These are phyloP conservation scores for Carex myosuroides DNA, from an alignment of 176 grass and related monocot genomes.

Conservation along the genomic window DNA sequence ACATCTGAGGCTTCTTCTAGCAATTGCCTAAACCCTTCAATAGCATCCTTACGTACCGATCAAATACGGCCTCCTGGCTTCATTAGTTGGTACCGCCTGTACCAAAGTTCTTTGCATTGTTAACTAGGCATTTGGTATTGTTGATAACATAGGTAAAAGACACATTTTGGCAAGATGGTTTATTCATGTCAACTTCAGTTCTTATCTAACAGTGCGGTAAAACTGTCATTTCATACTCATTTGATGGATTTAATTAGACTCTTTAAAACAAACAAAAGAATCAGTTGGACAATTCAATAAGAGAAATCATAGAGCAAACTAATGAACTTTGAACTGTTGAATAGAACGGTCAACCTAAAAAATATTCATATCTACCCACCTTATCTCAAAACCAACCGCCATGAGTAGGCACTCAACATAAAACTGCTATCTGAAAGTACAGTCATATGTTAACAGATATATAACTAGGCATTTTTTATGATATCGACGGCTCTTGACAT, in stretches of 20 bases:
- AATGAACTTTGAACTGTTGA: neutral
- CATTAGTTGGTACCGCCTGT: slow-evolving; percentile 91
- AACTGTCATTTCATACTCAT: neutral
- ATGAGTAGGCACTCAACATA: slow-evolving; percentile 17
- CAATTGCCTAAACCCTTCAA: slow-evolving; percentile 82
- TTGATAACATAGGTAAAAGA: neutral
- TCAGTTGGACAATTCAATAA: neutral
- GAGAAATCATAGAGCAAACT: neutral
- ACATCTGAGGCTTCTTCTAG: slow-evolving; percentile 94
- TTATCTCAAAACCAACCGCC: slow-evolving; percentile 14
- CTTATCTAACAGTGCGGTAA: neutral
- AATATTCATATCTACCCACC: slow-evolving; percentile 9
- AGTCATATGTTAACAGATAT: slow-evolving; percentile 7
- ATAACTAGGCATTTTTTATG: neutral
- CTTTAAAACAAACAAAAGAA: neutral
- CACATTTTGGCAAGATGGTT: slow-evolving; percentile 1
- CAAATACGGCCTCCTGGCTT: slow-evolving; percentile 80
- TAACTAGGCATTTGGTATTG: slow-evolving; percentile 20
- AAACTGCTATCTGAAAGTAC: slow-evolving; percentile 17
- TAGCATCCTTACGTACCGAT: slow-evolving; percentile 77
- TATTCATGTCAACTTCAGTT: neutral
- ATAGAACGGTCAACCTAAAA: slow-evolving; percentile 6
- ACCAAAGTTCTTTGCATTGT: neutral
- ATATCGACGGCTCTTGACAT: neutral
- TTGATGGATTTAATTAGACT: neutral